These are phyloP conservation scores for Diplodia sapinea DNA, from an alignment of 2,329 filamentous ascomycete species.

Conservation along the genomic window DNA sequence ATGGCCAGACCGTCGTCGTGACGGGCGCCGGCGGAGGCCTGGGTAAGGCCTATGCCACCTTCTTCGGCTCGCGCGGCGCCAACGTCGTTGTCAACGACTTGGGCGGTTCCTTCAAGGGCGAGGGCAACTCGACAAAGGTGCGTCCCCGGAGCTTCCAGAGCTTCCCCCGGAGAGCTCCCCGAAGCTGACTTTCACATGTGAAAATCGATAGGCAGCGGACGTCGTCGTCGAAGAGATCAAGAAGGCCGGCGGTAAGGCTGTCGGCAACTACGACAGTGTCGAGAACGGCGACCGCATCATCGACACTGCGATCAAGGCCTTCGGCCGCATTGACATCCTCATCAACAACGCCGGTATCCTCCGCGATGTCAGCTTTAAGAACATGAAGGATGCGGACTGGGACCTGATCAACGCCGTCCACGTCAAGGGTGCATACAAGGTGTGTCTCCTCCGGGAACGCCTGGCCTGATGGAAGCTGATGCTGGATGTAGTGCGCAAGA, in stretches of 20 bases:
- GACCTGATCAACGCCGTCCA: constrained; percentile 93
- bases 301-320: constrained; percentile 79
- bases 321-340: constrained; percentile 88
- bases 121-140: constrained; percentile 86
- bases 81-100: constrained; percentile 97
- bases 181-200: constrained; percentile 27
- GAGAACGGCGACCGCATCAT: constrained; percentile 95
- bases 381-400: constrained; percentile 97
- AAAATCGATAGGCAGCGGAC: constrained; percentile 70
- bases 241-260: constrained; percentile 88
- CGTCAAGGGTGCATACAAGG: constrained; percentile 90
- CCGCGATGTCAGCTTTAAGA: constrained; percentile 96
- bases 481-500: constrained; percentile 67
- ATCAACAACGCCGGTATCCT: constrained; percentile 98
- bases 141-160: constrained; percentile 35
- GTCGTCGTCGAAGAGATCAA: constrained; percentile 83
- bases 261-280: constrained; percentile 96
- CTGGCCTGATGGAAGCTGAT: constrained; percentile 25
- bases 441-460: constrained; percentile 34
- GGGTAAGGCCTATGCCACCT: constrained; percentile 81
- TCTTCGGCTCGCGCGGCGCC: constrained; percentile 90
- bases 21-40: constrained; percentile 85
- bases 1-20: constrained; percentile 87
- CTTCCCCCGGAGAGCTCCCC: not conserved
- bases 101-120: constrained; percentile 89